These are phyloP conservation scores for Zalaria sp. DNA, from an alignment of 2,329 filamentous ascomycete species.

Conservation along the genomic window DNA sequence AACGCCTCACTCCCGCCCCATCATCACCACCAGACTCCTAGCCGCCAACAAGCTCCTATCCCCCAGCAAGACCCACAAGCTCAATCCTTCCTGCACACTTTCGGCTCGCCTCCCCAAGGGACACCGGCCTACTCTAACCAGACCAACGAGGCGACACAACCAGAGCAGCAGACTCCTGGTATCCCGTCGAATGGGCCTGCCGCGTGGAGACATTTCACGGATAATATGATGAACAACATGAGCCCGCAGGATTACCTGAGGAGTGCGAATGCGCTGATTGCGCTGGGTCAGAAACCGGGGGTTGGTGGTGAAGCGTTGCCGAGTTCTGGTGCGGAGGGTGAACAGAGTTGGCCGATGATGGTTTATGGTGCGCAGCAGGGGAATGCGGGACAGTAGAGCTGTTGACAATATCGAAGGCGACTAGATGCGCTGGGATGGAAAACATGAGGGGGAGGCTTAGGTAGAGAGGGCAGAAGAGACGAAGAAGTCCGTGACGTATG, in stretches of 20 bases:
- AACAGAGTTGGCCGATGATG: background rate
- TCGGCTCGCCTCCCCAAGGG: conserved; percentile 3
- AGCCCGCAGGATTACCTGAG: conserved; percentile 21
- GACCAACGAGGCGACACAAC: conserved; percentile 5
- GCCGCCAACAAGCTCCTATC: conserved; percentile 2
- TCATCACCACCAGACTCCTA: conserved; percentile 5
- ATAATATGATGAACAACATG: conserved; percentile 10
- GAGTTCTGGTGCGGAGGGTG: background rate
- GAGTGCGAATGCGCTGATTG: conserved; percentile 24
- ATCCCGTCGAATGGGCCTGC: conserved; percentile 9
- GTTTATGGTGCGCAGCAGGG: background rate
- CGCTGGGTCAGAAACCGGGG: conserved; percentile 10
- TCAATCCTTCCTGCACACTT: conserved; percentile 3
- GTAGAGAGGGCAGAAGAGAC: too few species aligned
- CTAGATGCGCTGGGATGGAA: too few species aligned
- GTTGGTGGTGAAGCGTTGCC: background rate
- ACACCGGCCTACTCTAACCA: background rate
- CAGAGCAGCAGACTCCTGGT: conserved; percentile 3
- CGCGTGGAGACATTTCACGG: conserved; percentile 18
- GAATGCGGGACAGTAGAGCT: too few species aligned
- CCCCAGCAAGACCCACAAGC: conserved; percentile 3
- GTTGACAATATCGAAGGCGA: too few species aligned
- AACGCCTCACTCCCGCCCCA: conserved; percentile 7
- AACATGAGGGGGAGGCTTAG: too few species aligned
- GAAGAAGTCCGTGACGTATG: too few species aligned